Base-by-base conservation (phyloP, 306 rosid species). In the Ochetophila trinervis region DNA sequence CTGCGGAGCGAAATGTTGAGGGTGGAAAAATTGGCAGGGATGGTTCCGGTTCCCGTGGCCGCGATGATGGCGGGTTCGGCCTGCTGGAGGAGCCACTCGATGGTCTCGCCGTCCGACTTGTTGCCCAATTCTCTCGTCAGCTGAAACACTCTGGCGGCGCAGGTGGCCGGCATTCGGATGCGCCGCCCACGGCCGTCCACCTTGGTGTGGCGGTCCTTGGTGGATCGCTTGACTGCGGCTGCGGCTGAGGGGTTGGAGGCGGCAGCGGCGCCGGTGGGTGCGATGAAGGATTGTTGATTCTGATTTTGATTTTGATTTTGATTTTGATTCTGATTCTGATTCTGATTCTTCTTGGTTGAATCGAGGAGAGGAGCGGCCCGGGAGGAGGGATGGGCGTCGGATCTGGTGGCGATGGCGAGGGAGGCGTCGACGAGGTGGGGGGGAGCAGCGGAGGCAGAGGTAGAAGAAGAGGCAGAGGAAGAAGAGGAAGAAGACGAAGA, bases 131-230 rank as follows among this genome's bases (percentile, higher is more conserved):
- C 97, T 60, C 97, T 67, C 0, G 97, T 91, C 75, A 91, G 65
- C 17, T 91, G 97, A 61, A 91, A 91, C 62, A 91, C 97, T 65
- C 97, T 83, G 3, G 97, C 96, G 0, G 97, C 97, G 37, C 97
- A 91, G 0, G 97, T 80, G 0, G 96, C 97, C 0, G 97, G 97
- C 97, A 91, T 91, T 71, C 97, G 87, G 68, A 91, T 91, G 37
- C 97, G 80, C 3, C 97, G 80, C 8, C 97, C 97, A 1, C 97
- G 88, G 0, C 97, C 97, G 12, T 91, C 97, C 0, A 91, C 97
- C 34, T 91, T 91, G 0, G 96, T 91, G 73, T 91, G 97, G 5
- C 97, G 80, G 71, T 91, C 97, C 62, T 88, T 91, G 34, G 96
- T 85, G 52, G 97, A 91, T 69, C 94, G 78, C 65, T 91, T 91